Evolutionary conservation across 208 protist genomes (phyloP).

Genomic region (Herpetomonas tarakana): DNA sequence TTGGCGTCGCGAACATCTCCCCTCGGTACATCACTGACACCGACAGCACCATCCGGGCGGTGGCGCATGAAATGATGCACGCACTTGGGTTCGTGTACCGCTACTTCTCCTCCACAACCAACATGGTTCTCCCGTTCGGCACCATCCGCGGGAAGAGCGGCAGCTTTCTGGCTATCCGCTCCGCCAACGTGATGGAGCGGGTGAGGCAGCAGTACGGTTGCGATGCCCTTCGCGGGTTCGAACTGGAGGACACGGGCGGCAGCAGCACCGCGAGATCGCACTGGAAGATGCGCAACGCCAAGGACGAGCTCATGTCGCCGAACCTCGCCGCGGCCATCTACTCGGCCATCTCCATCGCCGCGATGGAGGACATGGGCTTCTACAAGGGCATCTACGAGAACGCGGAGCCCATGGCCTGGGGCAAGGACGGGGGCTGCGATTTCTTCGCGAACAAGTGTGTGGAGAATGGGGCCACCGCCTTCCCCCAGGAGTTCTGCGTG

Average conservation of each 20-base stretch:
- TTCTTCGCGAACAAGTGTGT: constrained; percentile 20
- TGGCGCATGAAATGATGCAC: constrained; percentile 57
- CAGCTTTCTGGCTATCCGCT: too few species aligned
- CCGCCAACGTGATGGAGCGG: too few species aligned
- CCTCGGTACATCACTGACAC: constrained; percentile 10
- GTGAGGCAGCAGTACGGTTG: constrained; percentile 52
- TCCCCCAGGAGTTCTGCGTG: too few species aligned
- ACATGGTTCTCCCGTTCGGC: too few species aligned
- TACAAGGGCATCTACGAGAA: constrained; percentile 42
- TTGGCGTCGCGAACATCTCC: constrained; percentile 31
- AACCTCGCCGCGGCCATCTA: constrained; percentile 10
- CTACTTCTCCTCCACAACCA: too few species aligned
- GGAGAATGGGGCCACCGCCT: constrained; percentile 8
- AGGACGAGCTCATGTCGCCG: constrained; percentile 65
- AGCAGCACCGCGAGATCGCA: constrained; percentile 33
- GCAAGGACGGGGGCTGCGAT: constrained; percentile 32
- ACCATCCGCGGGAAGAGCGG: too few species aligned
- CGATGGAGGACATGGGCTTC: constrained; percentile 50
- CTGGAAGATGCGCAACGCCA: constrained; percentile 49
- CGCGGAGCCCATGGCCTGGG: constrained; percentile 54
- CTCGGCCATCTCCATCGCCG: constrained; percentile 47
- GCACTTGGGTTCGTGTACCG: constrained; percentile 42
- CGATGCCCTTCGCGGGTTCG: constrained; percentile 22
- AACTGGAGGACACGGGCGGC: constrained; percentile 55
- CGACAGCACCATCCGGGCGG: constrained; percentile 7